A percentile compares a stretch with the other conserved stretches of the same genome.
These are phyloP conservation scores for Saccharomycopsis malanga DNA, from an alignment of 805 yeast species.

Conservation along the genomic window DNA sequence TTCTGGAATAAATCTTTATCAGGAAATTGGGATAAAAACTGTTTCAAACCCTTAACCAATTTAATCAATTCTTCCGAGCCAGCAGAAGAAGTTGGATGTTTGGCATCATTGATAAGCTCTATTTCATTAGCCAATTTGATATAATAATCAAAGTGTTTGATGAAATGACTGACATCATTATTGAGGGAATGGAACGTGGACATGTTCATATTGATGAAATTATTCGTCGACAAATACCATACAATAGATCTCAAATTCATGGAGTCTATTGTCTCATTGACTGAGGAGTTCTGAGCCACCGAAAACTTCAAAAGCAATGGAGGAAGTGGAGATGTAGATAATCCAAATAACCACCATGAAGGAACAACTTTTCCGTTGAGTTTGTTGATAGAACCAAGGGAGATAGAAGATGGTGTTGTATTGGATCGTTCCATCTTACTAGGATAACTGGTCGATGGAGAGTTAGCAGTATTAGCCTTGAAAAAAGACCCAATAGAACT, in stretches of 20 bases:
- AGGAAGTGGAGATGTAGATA: slow-evolving; percentile 19
- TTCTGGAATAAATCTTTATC: slow-evolving; percentile 10
- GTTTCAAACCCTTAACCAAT: slow-evolving; percentile 13
- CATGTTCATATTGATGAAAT: slow-evolving; percentile 11
- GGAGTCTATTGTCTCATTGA: slow-evolving; percentile 12
- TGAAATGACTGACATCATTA: slow-evolving; percentile 13
- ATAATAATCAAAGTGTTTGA: slow-evolving; percentile 15
- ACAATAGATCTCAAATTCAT: slow-evolving; percentile 15
- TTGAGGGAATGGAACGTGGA: slow-evolving; percentile 13
- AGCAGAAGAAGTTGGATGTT: neutral
- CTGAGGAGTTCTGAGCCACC: slow-evolving; percentile 4
- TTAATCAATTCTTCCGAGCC: neutral
- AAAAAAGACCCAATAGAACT: slow-evolving; percentile 12
- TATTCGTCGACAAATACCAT: slow-evolving; percentile 17
- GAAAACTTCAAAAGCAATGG: slow-evolving; percentile 18
- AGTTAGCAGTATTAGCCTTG: neutral
- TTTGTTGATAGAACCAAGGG: neutral
- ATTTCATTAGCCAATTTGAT: slow-evolving; percentile 5
- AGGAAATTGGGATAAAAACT: slow-evolving; percentile 9
- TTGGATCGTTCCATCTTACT: neutral
- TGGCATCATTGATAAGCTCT: slow-evolving; percentile 2
- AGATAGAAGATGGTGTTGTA: neutral
- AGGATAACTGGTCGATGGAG: neutral
- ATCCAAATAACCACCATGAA: slow-evolving; percentile 17
- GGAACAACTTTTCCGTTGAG: slow-evolving; percentile 12